These are phyloP conservation scores for Plasmopara viticola DNA, from an alignment of 352 stramenopile genomes.

Conservation along the genomic window DNA sequence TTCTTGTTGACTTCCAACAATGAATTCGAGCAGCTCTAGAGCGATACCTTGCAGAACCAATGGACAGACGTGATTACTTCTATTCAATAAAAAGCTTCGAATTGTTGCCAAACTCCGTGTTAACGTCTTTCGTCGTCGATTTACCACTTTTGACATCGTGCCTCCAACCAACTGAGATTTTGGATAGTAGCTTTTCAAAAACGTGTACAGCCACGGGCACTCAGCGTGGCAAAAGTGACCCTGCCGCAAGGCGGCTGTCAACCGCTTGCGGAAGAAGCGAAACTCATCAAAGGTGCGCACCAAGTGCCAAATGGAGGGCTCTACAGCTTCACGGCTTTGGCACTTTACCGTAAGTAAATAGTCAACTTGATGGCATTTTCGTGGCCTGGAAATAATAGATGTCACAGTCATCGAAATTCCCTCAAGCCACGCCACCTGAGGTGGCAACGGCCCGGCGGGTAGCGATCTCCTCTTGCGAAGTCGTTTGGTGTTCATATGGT, in stretches of 20 bases:
- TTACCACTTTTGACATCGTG: constrained; percentile 26
- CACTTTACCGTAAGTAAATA: constrained; percentile 28
- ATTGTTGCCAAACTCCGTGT: constrained; percentile 34
- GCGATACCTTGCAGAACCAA: constrained; percentile 25
- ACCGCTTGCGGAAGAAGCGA: constrained; percentile 29
- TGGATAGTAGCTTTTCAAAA: constrained; percentile 43
- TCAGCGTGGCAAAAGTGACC: constrained; percentile 47
- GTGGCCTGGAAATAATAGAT: constrained; percentile 11
- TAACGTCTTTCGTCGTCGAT: constrained; percentile 30
- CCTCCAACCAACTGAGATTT: constrained; percentile 30
- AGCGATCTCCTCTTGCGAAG: constrained; percentile 20
- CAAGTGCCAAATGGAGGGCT: constrained; percentile 27
- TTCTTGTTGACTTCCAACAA: constrained; percentile 14
- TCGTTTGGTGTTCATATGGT: constrained; percentile 15
- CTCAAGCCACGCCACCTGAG: constrained; percentile 26
- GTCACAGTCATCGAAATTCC: constrained; percentile 24
- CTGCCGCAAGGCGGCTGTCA: constrained; percentile 22
- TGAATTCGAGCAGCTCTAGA: constrained; percentile 27
- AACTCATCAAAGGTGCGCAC: constrained; percentile 43
- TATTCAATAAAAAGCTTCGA: constrained; percentile 31
- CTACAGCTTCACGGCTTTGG: constrained; percentile 4
- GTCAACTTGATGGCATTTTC: constrained; percentile 15
- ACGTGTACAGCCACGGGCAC: constrained; percentile 45
- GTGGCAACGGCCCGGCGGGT: constrained; percentile 10
- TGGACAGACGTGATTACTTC: constrained; percentile 28